These are phyloP conservation scores for Waltergamsia citrina DNA, from an alignment of 2,329 filamentous ascomycete genomes.

Conservation along the genomic window DNA sequence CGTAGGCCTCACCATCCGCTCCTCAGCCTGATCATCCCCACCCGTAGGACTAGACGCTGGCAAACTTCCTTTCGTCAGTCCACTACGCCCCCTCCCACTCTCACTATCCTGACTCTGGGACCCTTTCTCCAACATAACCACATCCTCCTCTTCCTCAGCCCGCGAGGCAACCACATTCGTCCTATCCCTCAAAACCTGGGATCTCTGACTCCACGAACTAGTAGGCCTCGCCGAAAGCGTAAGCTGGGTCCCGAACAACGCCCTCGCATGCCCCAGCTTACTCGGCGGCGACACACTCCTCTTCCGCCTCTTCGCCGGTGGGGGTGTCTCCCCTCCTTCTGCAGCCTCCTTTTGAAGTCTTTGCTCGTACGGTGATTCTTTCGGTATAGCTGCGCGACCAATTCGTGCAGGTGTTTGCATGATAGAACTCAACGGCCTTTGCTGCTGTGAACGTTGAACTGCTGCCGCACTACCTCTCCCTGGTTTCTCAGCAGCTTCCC, in stretches of 20 bases:
- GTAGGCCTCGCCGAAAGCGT: slow-evolving; percentile 15
- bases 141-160: background rate
- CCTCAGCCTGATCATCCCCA: no score
- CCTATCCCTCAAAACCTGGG: slow-evolving; percentile 10
- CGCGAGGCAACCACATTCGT: slow-evolving; percentile 5
- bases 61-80: no score
- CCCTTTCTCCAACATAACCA: background rate
- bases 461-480: slow-evolving; percentile 2
- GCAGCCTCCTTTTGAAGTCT: slow-evolving; percentile 3
- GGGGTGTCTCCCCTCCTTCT: slow-evolving; percentile 7
- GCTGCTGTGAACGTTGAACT: slow-evolving; percentile 14
- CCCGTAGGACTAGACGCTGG: no score
- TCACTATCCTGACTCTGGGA: no score
- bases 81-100: no score
- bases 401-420: slow-evolving; percentile 18
- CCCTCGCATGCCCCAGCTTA: slow-evolving; percentile 21
- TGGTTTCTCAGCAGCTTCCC: slow-evolving; percentile 29
- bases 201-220: slow-evolving; percentile 9
- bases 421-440: slow-evolving; percentile 31
- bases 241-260: slow-evolving; percentile 22
- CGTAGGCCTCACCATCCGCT: no score
- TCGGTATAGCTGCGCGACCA: slow-evolving; percentile 21
- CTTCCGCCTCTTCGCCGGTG: slow-evolving; percentile 17
- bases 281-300: slow-evolving; percentile 18
- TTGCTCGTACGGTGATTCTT: slow-evolving; percentile 22